Evolutionary conservation across 768 basidiomycete genomes (phyloP).

Genomic region (Lactarius sp.): DNA sequence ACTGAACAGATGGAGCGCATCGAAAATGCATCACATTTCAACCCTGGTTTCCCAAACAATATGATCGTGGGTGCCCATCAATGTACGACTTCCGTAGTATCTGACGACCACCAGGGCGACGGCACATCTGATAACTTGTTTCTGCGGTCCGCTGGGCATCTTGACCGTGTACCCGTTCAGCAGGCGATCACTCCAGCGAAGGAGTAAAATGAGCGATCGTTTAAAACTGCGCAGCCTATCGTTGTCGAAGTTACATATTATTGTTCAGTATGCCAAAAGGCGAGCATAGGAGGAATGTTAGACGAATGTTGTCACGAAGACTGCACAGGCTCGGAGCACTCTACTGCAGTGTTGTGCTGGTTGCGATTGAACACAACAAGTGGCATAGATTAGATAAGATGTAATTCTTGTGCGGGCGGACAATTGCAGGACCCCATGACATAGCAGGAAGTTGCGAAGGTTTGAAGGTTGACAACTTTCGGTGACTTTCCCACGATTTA

Average conservation of each 20-base stretch:
- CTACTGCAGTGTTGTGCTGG: too few species aligned
- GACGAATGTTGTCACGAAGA: too few species aligned
- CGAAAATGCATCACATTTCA: constrained; percentile 38
- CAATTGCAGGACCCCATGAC: too few species aligned
- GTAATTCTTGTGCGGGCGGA: too few species aligned
- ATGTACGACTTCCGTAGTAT: neutral
- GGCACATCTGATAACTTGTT: neutral
- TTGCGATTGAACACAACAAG: too few species aligned
- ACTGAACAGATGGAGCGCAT: constrained; percentile 40
- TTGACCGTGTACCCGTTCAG: constrained; percentile 1
- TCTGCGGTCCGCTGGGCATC: neutral
- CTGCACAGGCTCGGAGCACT: too few species aligned
- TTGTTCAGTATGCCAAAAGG: too few species aligned
- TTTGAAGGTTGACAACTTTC: too few species aligned
- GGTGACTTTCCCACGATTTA: too few species aligned
- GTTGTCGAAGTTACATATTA: neutral
- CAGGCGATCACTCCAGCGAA: constrained; percentile 2
- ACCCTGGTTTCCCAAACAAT: constrained; percentile 37
- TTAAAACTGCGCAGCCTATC: neutral
- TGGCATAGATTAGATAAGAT: too few species aligned
- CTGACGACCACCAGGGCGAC: neutral
- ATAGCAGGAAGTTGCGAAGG: too few species aligned
- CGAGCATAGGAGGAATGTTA: too few species aligned
- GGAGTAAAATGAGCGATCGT: neutral
- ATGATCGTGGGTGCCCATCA: constrained; percentile 26